Percentiles rank a stretch among this genome's conserved stretches.
Evolutionary conservation across 768 basidiomycete species (phyloP).

Genomic region (Lactarius psammicola): DNA sequence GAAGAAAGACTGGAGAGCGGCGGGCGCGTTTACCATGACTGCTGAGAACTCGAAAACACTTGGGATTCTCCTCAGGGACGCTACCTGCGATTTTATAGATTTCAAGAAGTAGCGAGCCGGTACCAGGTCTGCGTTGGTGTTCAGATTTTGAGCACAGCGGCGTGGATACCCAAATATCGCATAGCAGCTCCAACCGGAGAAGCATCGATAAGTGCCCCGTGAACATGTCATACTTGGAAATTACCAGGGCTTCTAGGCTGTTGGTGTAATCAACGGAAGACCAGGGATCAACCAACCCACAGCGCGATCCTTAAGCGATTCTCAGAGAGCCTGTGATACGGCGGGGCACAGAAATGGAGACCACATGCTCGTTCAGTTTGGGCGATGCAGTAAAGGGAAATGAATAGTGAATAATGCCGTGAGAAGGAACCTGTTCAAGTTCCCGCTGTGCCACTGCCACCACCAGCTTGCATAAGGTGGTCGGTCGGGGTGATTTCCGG

Average conservation of each 20-base stretch:
- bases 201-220: not conserved
- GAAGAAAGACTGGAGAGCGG: slow-evolving; percentile 4
- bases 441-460: too few species aligned
- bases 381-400: not conserved
- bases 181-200: not conserved
- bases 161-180: not conserved
- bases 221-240: not conserved
- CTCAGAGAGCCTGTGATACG: not conserved
- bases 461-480: too few species aligned
- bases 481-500: too few species aligned
- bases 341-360: not conserved
- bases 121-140: not conserved
- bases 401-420: too few species aligned
- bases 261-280: not conserved
- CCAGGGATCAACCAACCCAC: not conserved
- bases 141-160: not conserved
- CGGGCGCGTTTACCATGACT: not conserved
- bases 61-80: not conserved
- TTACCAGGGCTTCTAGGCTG: not conserved
- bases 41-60: not conserved
- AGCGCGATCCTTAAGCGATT: not conserved
- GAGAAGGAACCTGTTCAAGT: too few species aligned
- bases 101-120: not conserved
- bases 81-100: too few species aligned
- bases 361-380: not conserved